phyloP scores from a whole-genome alignment of 2,329 filamentous ascomycete genomes.

The Ophiocordyceps sinensis region DNA sequence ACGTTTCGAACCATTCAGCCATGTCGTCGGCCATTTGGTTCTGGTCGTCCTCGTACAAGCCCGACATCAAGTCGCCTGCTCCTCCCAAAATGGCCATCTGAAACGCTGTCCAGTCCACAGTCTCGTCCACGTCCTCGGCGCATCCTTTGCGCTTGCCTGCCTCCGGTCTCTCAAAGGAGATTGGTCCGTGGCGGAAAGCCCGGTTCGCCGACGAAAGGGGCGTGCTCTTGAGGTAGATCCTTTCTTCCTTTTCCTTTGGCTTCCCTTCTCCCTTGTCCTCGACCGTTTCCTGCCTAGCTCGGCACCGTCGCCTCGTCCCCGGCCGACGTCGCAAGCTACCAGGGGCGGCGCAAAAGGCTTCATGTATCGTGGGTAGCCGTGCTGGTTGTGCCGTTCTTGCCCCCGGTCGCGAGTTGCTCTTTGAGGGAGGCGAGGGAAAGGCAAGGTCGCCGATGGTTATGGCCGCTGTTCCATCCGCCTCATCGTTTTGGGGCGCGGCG shows the following conservation, averaged over 20 bases:
- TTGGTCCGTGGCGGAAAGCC: constrained; percentile 37
- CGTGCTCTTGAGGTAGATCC: constrained; percentile 32
- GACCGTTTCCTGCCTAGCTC: not conserved
- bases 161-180: constrained; percentile 34
- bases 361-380: constrained; percentile 12
- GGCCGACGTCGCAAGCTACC: too few species aligned
- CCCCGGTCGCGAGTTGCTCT: constrained; percentile 8
- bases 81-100: constrained; percentile 50
- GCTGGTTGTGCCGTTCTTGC: not conserved
- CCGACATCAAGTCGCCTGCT: constrained; percentile 34
- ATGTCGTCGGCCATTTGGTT: constrained; percentile 26
- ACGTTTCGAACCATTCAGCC: constrained; percentile 34
- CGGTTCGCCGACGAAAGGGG: constrained; percentile 34
- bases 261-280: not conserved
- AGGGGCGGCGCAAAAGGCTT: constrained; percentile 4
- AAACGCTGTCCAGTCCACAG: constrained; percentile 49
- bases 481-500: constrained; percentile 1
- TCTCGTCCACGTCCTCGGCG: constrained; percentile 26
- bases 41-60: constrained; percentile 28
- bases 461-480: not conserved
- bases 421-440: constrained; percentile 6
- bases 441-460: not conserved
- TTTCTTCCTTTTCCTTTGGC: constrained; percentile 23
- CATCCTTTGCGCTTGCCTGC: constrained; percentile 13
- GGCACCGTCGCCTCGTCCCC: not conserved